Evolutionary conservation across 768 basidiomycete species (phyloP).

Genomic region (Russula earlei): DNA sequence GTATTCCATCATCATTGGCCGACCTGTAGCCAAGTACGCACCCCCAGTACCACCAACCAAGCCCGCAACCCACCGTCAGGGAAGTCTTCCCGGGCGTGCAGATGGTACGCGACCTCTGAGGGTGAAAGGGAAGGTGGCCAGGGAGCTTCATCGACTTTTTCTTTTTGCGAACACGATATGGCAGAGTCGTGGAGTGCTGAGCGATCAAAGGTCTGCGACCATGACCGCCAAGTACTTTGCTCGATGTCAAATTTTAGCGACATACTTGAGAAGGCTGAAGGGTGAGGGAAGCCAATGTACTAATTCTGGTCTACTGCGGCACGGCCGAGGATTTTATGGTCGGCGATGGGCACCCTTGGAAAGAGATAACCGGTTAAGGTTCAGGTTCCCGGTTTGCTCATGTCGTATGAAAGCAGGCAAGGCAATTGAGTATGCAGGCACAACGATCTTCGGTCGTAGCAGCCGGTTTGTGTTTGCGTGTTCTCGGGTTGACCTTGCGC

Average conservation of each 20-base stretch:
- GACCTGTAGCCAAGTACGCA: conserved; percentile 20
- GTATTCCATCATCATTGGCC: background rate
- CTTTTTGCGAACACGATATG: background rate
- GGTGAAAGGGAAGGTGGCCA: background rate
- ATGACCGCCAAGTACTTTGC: no score
- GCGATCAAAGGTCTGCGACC: background rate
- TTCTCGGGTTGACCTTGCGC: no score
- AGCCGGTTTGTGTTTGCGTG: no score
- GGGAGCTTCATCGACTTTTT: background rate
- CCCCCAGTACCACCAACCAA: conserved; percentile 35
- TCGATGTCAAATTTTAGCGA: background rate
- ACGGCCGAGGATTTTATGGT: background rate
- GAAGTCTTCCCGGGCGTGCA: conserved; percentile 19
- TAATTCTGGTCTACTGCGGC: no score
- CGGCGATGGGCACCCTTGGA: background rate
- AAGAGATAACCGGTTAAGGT: background rate
- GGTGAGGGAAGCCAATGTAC: no score
- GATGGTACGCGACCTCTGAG: background rate
- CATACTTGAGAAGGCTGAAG: background rate
- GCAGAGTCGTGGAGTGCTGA: background rate
- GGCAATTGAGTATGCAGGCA: no score
- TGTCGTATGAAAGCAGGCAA: no score
- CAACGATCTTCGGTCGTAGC: no score
- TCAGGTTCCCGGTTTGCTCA: no score
- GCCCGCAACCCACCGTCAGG: conserved; percentile 39